Evolutionary conservation across 1,139 yeast species (phyloP), one percentile per base, ranked within the genome.

Genomic region (Magnusiomyces ingens): DNA sequence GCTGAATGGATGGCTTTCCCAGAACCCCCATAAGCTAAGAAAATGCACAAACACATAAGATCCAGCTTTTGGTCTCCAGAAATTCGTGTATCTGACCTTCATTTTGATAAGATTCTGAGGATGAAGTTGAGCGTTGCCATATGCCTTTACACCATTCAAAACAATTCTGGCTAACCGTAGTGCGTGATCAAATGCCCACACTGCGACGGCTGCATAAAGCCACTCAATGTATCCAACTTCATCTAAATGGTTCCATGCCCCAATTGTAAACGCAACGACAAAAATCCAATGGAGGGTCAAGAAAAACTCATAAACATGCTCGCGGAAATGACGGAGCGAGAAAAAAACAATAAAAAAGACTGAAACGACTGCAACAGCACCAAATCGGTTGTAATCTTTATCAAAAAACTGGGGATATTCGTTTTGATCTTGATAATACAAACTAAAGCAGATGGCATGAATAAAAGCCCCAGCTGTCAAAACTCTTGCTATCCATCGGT

Each of bases 1-100:
- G 0, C 89, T 80, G 62, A 83, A 82, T 0, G 89, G 89, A 66
- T 83, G 89, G 0, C 84, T 79, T 64, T 83, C 86, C 58, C 74
- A 62, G 50, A 60, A 62, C 3, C 53, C 47, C 36, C 58, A 52
- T 22, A 62, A 58, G 41, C 80, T 62, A 58, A 82, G 79, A 50
- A 82, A 67, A 60, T 73, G 82, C 1, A 77, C 78, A 62, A 46
- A 84, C 1, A 78, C 81, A 63, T 77, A 83, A 2, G 81, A 75
- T 6, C 88, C 87, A 1, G 86, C 81, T 49, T 65, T 66, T 12
- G 74, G 64, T 45, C 69, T 69, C 77, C 82, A 75, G 15, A 58
- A 51, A 17, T 64, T 58, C 11, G 65, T 60, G 46, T 63, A 64
- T 19, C 55, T 56, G 15, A 69, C 54, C 17, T 54, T 59, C 26